Conservation (phyloP, 495 filamentous ascomycete species). For the Aspergillus cristatus region DNA sequence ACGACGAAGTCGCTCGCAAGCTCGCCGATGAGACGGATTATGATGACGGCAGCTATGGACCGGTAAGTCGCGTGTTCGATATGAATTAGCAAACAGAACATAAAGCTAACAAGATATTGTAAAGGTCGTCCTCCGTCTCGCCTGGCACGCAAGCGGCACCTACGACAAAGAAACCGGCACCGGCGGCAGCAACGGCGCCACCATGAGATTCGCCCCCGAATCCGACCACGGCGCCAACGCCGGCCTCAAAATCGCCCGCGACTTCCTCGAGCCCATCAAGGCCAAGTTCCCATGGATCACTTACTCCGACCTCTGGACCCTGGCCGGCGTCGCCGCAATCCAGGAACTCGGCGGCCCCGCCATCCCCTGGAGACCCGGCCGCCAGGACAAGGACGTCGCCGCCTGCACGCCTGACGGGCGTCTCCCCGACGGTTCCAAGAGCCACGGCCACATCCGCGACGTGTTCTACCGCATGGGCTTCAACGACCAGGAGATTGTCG, state of each 20-base stretch:
- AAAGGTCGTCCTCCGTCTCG: conserved; percentile 65
- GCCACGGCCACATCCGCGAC: conserved; percentile 71
- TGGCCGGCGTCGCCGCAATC: conserved; percentile 74
- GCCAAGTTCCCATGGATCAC: conserved; percentile 87
- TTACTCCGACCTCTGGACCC: conserved; percentile 95
- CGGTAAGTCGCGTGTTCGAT: conserved; percentile 38
- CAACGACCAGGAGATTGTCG: conserved; percentile 94
- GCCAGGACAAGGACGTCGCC: conserved; percentile 68
- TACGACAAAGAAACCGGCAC: conserved; percentile 85
- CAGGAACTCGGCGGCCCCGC: conserved; percentile 90
- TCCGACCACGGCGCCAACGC: conserved; percentile 89
- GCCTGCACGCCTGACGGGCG: conserved; percentile 93
- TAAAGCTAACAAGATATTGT: conserved; percentile 7
- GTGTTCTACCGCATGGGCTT: conserved; percentile 98
- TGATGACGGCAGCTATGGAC: conserved; percentile 93
- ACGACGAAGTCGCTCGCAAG: conserved; percentile 70
- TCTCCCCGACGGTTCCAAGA: conserved; percentile 81
- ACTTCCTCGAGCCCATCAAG: conserved; percentile 90
- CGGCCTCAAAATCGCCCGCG: conserved; percentile 76
- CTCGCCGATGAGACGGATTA: conserved; percentile 89
- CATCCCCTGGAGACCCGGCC: conserved; percentile 87
- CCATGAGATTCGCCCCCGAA: conserved; percentile 95
- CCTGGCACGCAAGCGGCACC: conserved; percentile 82
- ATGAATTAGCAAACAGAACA: background rate
- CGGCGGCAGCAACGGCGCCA: conserved; percentile 92